Conservation (phyloP, 2,329 filamentous ascomycete genomes). For the Sporothrix variecibatus region DNA sequence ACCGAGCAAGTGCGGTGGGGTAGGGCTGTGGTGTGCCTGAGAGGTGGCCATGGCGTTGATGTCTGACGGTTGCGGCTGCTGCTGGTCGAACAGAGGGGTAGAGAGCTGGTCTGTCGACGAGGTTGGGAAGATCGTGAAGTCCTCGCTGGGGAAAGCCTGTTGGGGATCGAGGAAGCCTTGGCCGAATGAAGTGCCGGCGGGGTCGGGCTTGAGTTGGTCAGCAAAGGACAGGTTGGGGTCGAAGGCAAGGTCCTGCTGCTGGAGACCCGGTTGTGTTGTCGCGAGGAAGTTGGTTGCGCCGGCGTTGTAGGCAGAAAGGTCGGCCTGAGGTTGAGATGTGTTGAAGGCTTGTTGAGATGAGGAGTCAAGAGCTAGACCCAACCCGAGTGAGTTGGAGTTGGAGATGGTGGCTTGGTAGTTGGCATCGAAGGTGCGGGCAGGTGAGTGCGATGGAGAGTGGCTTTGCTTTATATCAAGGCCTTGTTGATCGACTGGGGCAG, state of each 20-base stretch:
- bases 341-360: conserved; percentile 45
- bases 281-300: conserved; percentile 51
- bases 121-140: conserved; percentile 67
- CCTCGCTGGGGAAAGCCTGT: conserved; percentile 49
- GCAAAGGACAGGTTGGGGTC: conserved; percentile 48
- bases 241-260: conserved; percentile 43
- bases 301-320: conserved; percentile 50
- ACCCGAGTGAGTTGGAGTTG: conserved; percentile 43
- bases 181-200: conserved; percentile 22
- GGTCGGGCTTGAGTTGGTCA: conserved; percentile 46
- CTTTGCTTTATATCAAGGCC: conserved; percentile 67
- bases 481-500: conserved; percentile 59
- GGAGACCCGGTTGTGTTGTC: conserved; percentile 43
- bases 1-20: conserved; percentile 56
- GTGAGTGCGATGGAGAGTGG: conserved; percentile 61
- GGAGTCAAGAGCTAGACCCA: conserved; percentile 62
- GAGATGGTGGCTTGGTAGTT: conserved; percentile 43
- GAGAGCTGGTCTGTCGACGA: conserved; percentile 61
- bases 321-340: conserved; percentile 41
- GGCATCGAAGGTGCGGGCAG: conserved; percentile 55
- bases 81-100: conserved; percentile 60
- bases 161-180: conserved; percentile 52
- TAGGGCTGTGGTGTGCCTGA: conserved; percentile 58
- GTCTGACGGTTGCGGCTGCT: conserved; percentile 42
- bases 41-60: conserved; percentile 57